Percentiles rank a stretch among this genome's conserved stretches.
These are phyloP conservation scores for Clitopilus hobsonii DNA, from an alignment of 768 basidiomycete species.

Conservation along the genomic window DNA sequence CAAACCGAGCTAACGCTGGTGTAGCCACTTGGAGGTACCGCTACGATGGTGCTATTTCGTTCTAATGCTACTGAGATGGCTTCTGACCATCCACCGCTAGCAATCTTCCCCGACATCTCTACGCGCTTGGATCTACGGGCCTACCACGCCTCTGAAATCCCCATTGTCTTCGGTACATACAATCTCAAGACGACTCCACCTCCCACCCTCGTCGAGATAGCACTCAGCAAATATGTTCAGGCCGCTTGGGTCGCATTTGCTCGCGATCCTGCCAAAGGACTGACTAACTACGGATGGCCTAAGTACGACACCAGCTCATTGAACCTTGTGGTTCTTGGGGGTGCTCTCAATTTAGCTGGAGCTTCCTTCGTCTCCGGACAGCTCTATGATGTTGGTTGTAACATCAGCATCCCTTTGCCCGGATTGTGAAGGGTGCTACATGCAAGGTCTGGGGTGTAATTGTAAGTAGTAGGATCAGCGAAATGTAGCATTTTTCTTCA, in stretches of 20 bases:
- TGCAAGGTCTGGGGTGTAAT: too few species aligned
- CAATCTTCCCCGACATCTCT: conserved; percentile 32
- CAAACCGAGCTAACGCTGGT: conserved; percentile 21
- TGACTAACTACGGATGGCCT: conserved; percentile 22
- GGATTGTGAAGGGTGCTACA: too few species aligned
- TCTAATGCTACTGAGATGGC: not conserved
- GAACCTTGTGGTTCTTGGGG: conserved; percentile 13
- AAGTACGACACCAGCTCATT: conserved; percentile 13
- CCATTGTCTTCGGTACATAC: conserved; percentile 34
- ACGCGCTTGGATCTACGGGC: conserved; percentile 27
- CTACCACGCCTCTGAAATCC: conserved; percentile 34
- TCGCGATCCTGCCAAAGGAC: conserved; percentile 26
- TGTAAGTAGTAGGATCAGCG: too few species aligned
- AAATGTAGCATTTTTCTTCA: too few species aligned
- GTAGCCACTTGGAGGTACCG: conserved; percentile 15
- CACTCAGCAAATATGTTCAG: conserved; percentile 30
- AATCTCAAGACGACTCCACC: conserved; percentile 17
- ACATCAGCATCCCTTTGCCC: not conserved
- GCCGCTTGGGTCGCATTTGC: conserved; percentile 38
- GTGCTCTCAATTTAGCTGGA: conserved; percentile 11
- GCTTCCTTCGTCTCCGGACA: conserved; percentile 10
- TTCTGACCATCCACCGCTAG: conserved; percentile 11
- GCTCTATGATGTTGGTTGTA: conserved; percentile 11
- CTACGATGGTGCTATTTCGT: conserved; percentile 18
- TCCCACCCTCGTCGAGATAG: conserved; percentile 20